Conservation (phyloP, 2,329 filamentous ascomycete species). For the Nemania sp. region DNA sequence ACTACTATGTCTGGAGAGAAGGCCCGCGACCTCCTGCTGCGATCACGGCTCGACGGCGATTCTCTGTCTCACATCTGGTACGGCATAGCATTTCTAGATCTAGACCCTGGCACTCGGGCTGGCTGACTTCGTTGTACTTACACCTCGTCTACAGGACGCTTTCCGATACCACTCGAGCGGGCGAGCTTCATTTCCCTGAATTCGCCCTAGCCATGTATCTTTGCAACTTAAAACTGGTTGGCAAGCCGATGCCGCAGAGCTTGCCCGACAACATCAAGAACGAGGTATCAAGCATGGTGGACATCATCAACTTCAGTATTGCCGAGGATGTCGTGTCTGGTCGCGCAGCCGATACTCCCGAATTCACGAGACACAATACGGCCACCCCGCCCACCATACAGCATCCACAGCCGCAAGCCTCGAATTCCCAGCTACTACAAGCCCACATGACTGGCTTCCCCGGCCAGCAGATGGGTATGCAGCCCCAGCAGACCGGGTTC, state of each 20-base stretch:
- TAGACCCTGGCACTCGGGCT: slow-evolving; percentile 7
- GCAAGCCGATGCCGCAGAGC: slow-evolving; percentile 73
- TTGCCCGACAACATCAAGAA: slow-evolving; percentile 90
- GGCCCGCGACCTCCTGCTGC: slow-evolving; percentile 83
- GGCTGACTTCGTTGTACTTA: too few relatives aligned
- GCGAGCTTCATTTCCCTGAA: slow-evolving; percentile 94
- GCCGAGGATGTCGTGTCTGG: slow-evolving; percentile 69
- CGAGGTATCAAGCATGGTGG: slow-evolving; percentile 98
- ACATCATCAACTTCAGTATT: slow-evolving; percentile 96
- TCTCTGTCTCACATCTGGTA: slow-evolving; percentile 93
- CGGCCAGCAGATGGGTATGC: slow-evolving; percentile 61
- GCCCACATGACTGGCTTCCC: slow-evolving; percentile 70
- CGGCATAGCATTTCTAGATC: slow-evolving; percentile 27
- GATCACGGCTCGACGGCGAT: slow-evolving; percentile 85
- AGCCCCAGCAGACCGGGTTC: slow-evolving; percentile 72
- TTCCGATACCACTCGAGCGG: slow-evolving; percentile 93
- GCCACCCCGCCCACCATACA: slow-evolving; percentile 60
- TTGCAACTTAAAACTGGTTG: slow-evolving; percentile 89
- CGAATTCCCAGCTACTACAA: slow-evolving; percentile 67
- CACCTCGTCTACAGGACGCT: slow-evolving; percentile 65
- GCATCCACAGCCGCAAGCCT: slow-evolving; percentile 73
- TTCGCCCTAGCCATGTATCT: slow-evolving; percentile 98
- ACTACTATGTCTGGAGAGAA: slow-evolving; percentile 91
- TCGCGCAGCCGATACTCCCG: slow-evolving; percentile 66
- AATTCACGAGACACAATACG: slow-evolving; percentile 62